Evolutionary conservation across 768 basidiomycete species (phyloP).

Genomic region (Daedaleopsis sinensis): DNA sequence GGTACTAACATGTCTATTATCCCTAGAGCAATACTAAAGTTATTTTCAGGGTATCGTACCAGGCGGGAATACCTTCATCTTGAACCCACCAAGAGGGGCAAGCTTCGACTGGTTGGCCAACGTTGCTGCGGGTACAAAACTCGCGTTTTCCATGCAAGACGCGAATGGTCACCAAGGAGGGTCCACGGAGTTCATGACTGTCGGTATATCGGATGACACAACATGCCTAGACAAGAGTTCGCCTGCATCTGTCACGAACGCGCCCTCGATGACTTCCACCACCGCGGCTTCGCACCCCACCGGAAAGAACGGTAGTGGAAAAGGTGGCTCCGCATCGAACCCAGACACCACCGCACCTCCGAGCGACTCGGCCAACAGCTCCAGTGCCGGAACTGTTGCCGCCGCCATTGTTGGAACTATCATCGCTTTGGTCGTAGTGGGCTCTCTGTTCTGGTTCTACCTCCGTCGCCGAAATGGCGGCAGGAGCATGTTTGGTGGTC

Average conservation of each 20-base stretch:
- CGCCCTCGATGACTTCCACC: slow-evolving; percentile 19
- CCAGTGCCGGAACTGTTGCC: slow-evolving; percentile 21
- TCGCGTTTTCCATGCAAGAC: slow-evolving; percentile 30
- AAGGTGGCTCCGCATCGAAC: slow-evolving; percentile 36
- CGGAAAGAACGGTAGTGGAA: slow-evolving; percentile 46
- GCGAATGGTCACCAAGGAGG: slow-evolving; percentile 30
- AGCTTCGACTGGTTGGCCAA: slow-evolving; percentile 29
- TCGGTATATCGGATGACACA: slow-evolving; percentile 24
- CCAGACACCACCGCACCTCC: slow-evolving; percentile 2
- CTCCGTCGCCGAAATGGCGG: slow-evolving; percentile 18
- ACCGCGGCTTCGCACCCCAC: slow-evolving; percentile 50
- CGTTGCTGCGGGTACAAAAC: slow-evolving; percentile 19
- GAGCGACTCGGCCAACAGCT: slow-evolving; percentile 11
- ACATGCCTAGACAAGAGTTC: slow-evolving; percentile 26
- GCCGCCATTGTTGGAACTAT: slow-evolving; percentile 28
- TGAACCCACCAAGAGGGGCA: slow-evolving; percentile 26
- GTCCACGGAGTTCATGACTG: slow-evolving; percentile 21
- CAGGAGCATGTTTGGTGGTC: not conserved
- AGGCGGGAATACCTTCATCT: slow-evolving; percentile 25
- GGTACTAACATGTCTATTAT: slow-evolving; percentile 9
- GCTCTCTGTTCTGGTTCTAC: slow-evolving; percentile 24
- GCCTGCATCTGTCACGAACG: slow-evolving; percentile 26
- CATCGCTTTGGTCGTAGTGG: slow-evolving; percentile 23
- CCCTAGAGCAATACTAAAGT: not conserved
- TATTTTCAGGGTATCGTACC: slow-evolving; percentile 27